Conservation (phyloP, 2,329 filamentous ascomycete species). For the Aspergillus sp. region DNA sequence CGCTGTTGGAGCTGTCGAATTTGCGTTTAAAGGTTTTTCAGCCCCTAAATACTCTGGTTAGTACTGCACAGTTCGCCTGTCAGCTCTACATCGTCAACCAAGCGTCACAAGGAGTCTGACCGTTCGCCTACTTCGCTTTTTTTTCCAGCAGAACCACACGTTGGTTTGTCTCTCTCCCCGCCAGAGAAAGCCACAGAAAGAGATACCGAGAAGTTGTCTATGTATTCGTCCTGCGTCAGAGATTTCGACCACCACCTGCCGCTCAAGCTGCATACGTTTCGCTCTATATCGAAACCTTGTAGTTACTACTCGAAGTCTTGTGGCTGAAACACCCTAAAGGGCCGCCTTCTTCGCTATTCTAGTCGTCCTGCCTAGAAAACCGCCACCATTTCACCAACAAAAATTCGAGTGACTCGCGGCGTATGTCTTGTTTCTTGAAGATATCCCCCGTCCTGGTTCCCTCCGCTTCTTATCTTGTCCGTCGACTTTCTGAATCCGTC, state of each 20-base stretch:
- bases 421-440: constrained; percentile 61
- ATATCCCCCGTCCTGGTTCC: constrained; percentile 46
- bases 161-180: constrained; percentile 35
- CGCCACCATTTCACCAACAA: constrained; percentile 32
- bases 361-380: constrained; percentile 25
- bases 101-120: constrained; percentile 16
- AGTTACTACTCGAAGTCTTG: constrained; percentile 85
- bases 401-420: constrained; percentile 34
- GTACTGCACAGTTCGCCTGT: constrained; percentile 12
- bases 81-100: constrained; percentile 7
- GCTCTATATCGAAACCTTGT: constrained; percentile 92
- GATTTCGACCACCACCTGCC: constrained; percentile 92
- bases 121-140: background rate
- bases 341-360: constrained; percentile 29
- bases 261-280: constrained; percentile 95
- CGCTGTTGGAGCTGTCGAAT: constrained; percentile 11
- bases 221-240: constrained; percentile 97
- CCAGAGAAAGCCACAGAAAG: constrained; percentile 38
- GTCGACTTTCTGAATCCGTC: constrained; percentile 28
- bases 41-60: constrained; percentile 20
- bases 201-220: constrained; percentile 66
- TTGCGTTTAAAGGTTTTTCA: constrained; percentile 10
- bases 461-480: constrained; percentile 34
- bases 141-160: constrained; percentile 29
- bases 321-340: constrained; percentile 65